Conservation (phyloP, 345 rosid genomes). For the Mallotus nudiflorus region DNA sequence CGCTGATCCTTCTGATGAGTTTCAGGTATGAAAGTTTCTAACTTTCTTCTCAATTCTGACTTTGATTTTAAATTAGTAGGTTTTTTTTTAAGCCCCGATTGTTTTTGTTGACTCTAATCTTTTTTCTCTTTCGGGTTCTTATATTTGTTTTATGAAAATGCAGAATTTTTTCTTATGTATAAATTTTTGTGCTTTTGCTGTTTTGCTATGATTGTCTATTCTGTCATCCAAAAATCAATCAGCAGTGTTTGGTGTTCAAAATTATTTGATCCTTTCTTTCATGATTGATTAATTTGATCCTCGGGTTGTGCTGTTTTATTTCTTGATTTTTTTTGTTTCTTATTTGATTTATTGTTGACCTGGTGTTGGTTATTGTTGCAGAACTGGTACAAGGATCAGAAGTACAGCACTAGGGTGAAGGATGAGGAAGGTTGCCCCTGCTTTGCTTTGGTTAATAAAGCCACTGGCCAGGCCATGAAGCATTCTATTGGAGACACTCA, state of each 20-base stretch:
- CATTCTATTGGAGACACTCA: constrained; percentile 73
- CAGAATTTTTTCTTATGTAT: not conserved
- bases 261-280: not conserved
- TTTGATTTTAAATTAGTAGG: not conserved
- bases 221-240: too few relatives aligned
- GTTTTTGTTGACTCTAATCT: not conserved
- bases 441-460: constrained; percentile 85
- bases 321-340: not conserved
- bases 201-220: too few relatives aligned
- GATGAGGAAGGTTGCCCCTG: constrained; percentile 76
- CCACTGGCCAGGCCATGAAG: constrained; percentile 80
- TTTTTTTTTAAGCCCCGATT: not conserved
- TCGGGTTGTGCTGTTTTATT: not conserved
- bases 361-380: constrained; percentile 27
- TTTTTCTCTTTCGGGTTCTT: not conserved
- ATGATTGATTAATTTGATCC: not conserved
- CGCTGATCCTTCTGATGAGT: constrained; percentile 53
- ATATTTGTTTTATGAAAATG: not conserved
- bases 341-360: too few relatives aligned
- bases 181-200: not conserved
- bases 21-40: constrained; percentile 42
- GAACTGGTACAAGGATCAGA: constrained; percentile 95
- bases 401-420: constrained; percentile 73
- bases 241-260: not conserved
- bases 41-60: constrained; percentile 8